A percentile compares a stretch with the other conserved stretches of the same genome.
These are phyloP conservation scores for Saccharomyces cerevisiae DNA, from an alignment of 805 yeast species.

Conservation along the genomic window DNA sequence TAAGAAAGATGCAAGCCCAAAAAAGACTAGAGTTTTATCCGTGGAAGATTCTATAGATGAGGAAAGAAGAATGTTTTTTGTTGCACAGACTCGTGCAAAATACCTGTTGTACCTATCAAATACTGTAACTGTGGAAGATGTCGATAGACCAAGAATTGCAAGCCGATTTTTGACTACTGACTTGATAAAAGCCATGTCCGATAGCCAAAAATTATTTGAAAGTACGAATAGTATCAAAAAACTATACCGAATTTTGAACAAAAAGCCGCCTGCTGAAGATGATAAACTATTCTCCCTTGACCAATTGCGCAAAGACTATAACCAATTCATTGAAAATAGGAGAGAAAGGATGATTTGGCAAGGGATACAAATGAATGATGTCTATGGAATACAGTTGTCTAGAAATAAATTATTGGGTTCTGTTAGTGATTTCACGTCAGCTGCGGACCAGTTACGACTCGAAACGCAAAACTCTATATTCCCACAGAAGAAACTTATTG, in stretches of 20 bases:
- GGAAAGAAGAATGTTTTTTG: slow-evolving; percentile 79
- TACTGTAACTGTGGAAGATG: slow-evolving; percentile 14
- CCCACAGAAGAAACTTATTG: slow-evolving; percentile 11
- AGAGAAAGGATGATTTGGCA: slow-evolving; percentile 28
- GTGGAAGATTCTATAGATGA: slow-evolving; percentile 42
- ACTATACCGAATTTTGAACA: slow-evolving; percentile 16
- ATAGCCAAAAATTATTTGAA: slow-evolving; percentile 22
- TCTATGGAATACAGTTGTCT: slow-evolving; percentile 13
- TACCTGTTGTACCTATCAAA: slow-evolving; percentile 39
- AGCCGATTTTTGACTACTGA: slow-evolving; percentile 27
- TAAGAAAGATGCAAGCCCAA: not conserved
- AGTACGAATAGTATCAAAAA: slow-evolving; percentile 13
- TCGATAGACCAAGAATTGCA: slow-evolving; percentile 13
- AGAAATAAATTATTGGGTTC: slow-evolving; percentile 9
- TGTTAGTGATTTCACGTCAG: slow-evolving; percentile 22
- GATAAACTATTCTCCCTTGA: slow-evolving; percentile 16
- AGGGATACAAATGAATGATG: slow-evolving; percentile 15
- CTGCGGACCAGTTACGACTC: slow-evolving; percentile 20
- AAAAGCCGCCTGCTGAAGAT: slow-evolving; percentile 2
- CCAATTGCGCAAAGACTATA: slow-evolving; percentile 23
- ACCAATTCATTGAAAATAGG: slow-evolving; percentile 19
- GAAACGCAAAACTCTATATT: slow-evolving; percentile 3
- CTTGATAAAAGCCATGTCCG: slow-evolving; percentile 21
- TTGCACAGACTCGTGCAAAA: slow-evolving; percentile 81
- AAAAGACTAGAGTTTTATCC: slow-evolving; percentile 6